Percentiles rank a stretch among this genome's conserved stretches.
phyloP scores from a whole-genome alignment of 805 yeast species.

The Teunomyces panamensis region DNA sequence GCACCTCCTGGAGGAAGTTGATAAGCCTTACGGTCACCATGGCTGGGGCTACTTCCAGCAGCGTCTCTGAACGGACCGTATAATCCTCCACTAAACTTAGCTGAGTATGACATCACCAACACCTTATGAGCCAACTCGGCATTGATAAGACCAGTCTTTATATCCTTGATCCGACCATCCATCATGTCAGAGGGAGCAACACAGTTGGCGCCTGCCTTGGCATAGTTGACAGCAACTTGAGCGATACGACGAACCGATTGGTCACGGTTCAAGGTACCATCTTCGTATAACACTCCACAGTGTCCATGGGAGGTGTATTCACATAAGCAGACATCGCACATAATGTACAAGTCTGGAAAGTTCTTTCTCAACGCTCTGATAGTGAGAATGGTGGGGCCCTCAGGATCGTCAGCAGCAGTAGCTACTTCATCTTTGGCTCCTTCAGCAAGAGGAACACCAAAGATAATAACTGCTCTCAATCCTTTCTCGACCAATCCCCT shows the following conservation, averaged over 20 bases:
- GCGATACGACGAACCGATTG: slow-evolving; percentile 78
- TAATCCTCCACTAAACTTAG: slow-evolving; percentile 85
- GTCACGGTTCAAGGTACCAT: slow-evolving; percentile 79
- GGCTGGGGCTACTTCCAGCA: slow-evolving; percentile 85
- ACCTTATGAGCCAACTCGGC: slow-evolving; percentile 84
- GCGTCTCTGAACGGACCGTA: slow-evolving; percentile 99
- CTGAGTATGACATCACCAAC: slow-evolving; percentile 89
- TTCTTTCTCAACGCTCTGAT: slow-evolving; percentile 58
- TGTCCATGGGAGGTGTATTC: slow-evolving; percentile 98
- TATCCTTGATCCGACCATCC: slow-evolving; percentile 89
- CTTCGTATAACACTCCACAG: slow-evolving; percentile 87
- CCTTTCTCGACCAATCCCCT: slow-evolving; percentile 73
- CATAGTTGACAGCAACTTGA: slow-evolving; percentile 92
- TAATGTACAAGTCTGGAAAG: slow-evolving; percentile 81
- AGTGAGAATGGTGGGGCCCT: slow-evolving; percentile 88
- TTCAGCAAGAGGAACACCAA: slow-evolving; percentile 82
- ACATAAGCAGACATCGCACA: slow-evolving; percentile 95
- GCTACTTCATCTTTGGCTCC: slow-evolving; percentile 80
- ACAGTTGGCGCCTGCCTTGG: slow-evolving; percentile 91
- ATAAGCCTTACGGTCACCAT: slow-evolving; percentile 89
- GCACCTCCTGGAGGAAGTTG: slow-evolving; percentile 92
- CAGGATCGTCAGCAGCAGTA: slow-evolving; percentile 91
- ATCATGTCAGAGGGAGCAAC: slow-evolving; percentile 98
- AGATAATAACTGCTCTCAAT: slow-evolving; percentile 77
- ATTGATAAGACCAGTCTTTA: slow-evolving; percentile 77